These are phyloP conservation scores for Bauhinia variegata DNA, from an alignment of 306 rosid genomes.

Conservation along the genomic window DNA sequence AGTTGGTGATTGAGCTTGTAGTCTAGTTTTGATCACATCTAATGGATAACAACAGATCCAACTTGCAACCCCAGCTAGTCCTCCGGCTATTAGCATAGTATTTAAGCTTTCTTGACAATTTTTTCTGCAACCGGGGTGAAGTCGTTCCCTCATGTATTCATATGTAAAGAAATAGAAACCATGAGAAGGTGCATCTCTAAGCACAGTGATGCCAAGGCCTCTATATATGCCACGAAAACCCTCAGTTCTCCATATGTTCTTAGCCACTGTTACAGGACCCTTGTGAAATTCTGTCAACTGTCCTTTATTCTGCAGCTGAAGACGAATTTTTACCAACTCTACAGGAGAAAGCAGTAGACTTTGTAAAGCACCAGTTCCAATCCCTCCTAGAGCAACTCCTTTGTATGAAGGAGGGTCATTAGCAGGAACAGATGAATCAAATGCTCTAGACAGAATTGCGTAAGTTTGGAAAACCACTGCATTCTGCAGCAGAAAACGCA, in stretches of 20 bases:
- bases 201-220: conserved; percentile 65
- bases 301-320: conserved; percentile 58
- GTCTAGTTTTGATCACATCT: conserved; percentile 78
- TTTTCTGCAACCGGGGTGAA: conserved; percentile 84
- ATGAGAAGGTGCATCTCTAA: conserved; percentile 75
- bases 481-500: conserved; percentile 52
- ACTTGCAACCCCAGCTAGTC: conserved; percentile 83
- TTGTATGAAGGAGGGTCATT: conserved; percentile 71
- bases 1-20: conserved; percentile 65
- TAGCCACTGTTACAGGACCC: conserved; percentile 57
- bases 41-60: conserved; percentile 81
- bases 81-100: conserved; percentile 79
- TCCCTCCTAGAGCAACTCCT: conserved; percentile 76
- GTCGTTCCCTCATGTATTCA: conserved; percentile 69
- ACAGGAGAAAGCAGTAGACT: conserved; percentile 69
- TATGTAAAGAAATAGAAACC: conserved; percentile 79
- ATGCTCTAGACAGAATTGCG: conserved; percentile 66
- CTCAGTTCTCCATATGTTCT: conserved; percentile 60
- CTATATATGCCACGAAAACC: conserved; percentile 67
- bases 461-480: conserved; percentile 85
- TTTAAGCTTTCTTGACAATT: conserved; percentile 57
- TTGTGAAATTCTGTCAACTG: conserved; percentile 32
- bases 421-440: conserved; percentile 46
- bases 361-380: conserved; percentile 73
- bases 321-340: conserved; percentile 74